Base-by-base conservation (phyloP, 495 filamentous ascomycete species). In the Parmelia sp. region DNA sequence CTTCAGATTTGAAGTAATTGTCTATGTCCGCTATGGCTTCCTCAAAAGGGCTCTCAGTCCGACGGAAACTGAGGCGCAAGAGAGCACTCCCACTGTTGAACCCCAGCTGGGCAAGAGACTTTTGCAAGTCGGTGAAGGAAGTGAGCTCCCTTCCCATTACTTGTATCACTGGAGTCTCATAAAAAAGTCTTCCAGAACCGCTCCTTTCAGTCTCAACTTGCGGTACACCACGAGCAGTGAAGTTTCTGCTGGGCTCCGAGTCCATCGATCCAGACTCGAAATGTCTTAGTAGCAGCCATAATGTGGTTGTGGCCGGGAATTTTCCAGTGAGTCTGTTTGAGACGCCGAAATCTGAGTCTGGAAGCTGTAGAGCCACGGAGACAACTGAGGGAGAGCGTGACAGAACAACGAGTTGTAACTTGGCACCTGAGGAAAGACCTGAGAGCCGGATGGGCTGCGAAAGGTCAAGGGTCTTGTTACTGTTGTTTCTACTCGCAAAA, bases 221-320 rank as follows among this genome's bases (percentile, higher is more conserved):
- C 12, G 91, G 85, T 33, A 86, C 80, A 23, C 86, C 91, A 65
- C 90, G 79, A 33, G 84, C 91, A 0, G 94, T 98, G 68, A 97
- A 83, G 69, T 96, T 95, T 21, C 62, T 60, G 36, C 75, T 71
- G 60, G 82, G 82, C 17, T 72, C 80, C 44, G 82, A 78, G 58
- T 82, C 81, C 42, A 82, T 80, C 58, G 80, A 82, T 33, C 82
- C 80, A 57, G 81, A 84, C 75, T 98, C 94, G 70, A 97, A 96
- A 69, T 90, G 89, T 58, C 93, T 88, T 55, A 97, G 73, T 29
- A 97, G 77, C 58, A 88, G 79, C 95, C 95, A 98, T 71, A 97
- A 69, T 19, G 89, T 87, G 39, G 90, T 91, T 62, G 88, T 86
- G 72, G 86, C 92, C 2, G 91, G 83, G 57, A 96, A 88, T 72